These are phyloP conservation scores for Penicillium parvum DNA, from an alignment of 495 filamentous ascomycete genomes.

Conservation along the genomic window DNA sequence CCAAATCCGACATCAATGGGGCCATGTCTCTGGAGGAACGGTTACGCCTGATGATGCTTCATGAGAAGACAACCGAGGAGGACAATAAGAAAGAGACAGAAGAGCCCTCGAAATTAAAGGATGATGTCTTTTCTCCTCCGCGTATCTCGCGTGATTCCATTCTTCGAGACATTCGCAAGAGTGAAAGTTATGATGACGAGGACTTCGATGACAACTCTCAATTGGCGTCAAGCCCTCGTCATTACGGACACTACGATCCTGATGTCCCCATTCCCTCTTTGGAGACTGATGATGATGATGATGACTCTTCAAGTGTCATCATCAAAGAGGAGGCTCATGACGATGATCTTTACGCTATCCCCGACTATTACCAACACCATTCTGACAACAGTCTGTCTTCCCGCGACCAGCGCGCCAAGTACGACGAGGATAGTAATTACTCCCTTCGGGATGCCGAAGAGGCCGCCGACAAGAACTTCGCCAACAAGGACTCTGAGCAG, in stretches of 20 bases:
- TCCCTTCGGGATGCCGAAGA: constrained; percentile 40
- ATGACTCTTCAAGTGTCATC: constrained; percentile 56
- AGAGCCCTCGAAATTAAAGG: constrained; percentile 4
- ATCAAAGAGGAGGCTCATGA: constrained; percentile 64
- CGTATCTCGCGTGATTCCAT: constrained; percentile 93
- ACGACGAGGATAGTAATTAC: constrained; percentile 49
- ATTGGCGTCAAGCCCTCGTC: constrained; percentile 48
- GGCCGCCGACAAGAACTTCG: constrained; percentile 6
- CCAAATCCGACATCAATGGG: constrained; percentile 65
- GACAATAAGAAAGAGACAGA: neutral
- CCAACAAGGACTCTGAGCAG: constrained; percentile 17
- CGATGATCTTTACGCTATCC: constrained; percentile 65
- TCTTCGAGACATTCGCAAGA: constrained; percentile 76
- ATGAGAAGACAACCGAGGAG: constrained; percentile 46
- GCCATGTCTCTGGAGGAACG: constrained; percentile 79
- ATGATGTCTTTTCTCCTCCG: constrained; percentile 47
- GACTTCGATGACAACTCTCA: constrained; percentile 57
- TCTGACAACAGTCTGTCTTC: constrained; percentile 47
- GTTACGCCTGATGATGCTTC: constrained; percentile 76
- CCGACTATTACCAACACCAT: constrained; percentile 48
- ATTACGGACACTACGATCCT: constrained; percentile 62
- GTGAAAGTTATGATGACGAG: constrained; percentile 56
- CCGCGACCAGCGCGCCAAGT: constrained; percentile 38
- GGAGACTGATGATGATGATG: constrained; percentile 54
- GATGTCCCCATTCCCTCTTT: constrained; percentile 80